Conservation (phyloP, 2,329 filamentous ascomycete genomes). For the Hypomyces perniciosus region DNA sequence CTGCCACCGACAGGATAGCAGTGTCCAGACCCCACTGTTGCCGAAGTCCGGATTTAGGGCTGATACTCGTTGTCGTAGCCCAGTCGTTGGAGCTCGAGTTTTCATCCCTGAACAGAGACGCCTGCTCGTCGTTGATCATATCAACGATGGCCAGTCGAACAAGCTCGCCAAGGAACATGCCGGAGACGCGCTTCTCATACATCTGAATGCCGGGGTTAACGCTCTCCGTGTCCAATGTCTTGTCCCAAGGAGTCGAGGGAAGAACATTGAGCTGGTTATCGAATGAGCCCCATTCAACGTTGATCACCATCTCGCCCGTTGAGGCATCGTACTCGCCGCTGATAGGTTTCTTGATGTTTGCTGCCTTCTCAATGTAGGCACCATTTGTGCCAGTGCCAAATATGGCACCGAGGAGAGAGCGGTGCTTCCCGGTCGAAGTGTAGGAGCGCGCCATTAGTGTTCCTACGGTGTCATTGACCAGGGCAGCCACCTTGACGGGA, state of each 20-base stretch:
- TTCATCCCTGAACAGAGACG: slow-evolving; percentile 69
- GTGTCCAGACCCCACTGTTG: slow-evolving; percentile 88
- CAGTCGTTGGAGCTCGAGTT: slow-evolving; percentile 66
- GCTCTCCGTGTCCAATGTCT: slow-evolving; percentile 68
- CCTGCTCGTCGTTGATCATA: slow-evolving; percentile 60
- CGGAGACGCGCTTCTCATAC: slow-evolving; percentile 97
- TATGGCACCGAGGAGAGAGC: slow-evolving; percentile 88
- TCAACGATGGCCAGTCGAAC: slow-evolving; percentile 70
- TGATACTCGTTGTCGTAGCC: slow-evolving; percentile 64
- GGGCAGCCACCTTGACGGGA: slow-evolving; percentile 87
- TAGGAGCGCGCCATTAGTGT: slow-evolving; percentile 98
- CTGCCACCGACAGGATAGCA: slow-evolving; percentile 79
- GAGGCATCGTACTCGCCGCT: slow-evolving; percentile 66
- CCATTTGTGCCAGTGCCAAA: slow-evolving; percentile 98
- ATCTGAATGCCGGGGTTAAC: slow-evolving; percentile 94
- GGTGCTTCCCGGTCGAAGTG: slow-evolving; percentile 79
- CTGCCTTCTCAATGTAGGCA: slow-evolving; percentile 89
- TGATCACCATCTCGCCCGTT: slow-evolving; percentile 94
- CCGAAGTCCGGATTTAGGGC: slow-evolving; percentile 60
- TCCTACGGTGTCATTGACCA: slow-evolving; percentile 96
- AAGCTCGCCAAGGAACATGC: slow-evolving; percentile 97
- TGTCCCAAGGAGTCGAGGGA: slow-evolving; percentile 79
- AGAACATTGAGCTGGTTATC: slow-evolving; percentile 88
- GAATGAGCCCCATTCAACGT: slow-evolving; percentile 97
- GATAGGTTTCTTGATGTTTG: slow-evolving; percentile 74